Percentiles rank a stretch among this genome's conserved stretches.
Conservation (phyloP, 2,329 filamentous ascomycete genomes). For the Penicillium sp. region DNA sequence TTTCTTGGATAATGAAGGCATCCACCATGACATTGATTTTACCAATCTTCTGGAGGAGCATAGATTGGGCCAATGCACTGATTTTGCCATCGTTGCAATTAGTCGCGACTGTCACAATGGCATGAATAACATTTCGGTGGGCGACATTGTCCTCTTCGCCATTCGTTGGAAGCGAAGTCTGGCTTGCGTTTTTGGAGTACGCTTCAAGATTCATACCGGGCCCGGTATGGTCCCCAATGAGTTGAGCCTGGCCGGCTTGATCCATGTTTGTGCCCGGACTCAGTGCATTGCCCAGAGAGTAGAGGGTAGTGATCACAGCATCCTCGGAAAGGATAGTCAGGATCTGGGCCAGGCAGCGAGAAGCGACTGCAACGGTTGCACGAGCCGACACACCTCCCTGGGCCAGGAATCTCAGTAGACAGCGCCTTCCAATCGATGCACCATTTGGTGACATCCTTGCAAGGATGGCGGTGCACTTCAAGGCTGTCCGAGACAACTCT, state of each 20-base stretch:
- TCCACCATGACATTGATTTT: slow-evolving; percentile 79
- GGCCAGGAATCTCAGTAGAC: slow-evolving; percentile 82
- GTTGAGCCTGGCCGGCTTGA: slow-evolving; percentile 38
- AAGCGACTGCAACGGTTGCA: slow-evolving; percentile 69
- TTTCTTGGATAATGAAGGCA: slow-evolving; percentile 77
- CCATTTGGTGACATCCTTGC: slow-evolving; percentile 70
- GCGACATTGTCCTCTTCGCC: slow-evolving; percentile 75
- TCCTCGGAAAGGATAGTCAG: slow-evolving; percentile 83
- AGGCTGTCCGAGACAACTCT: slow-evolving; percentile 68
- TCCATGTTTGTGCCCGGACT: slow-evolving; percentile 63
- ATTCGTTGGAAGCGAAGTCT: slow-evolving; percentile 69
- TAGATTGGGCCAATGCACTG: slow-evolving; percentile 84
- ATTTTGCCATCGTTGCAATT: slow-evolving; percentile 85
- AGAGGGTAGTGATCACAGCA: slow-evolving; percentile 88
- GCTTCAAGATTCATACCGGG: slow-evolving; percentile 47
- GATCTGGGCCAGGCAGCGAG: slow-evolving; percentile 77
- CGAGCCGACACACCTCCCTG: slow-evolving; percentile 66
- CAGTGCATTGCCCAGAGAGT: slow-evolving; percentile 92
- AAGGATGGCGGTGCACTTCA: slow-evolving; percentile 77
- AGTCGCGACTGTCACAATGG: slow-evolving; percentile 84
- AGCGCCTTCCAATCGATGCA: slow-evolving; percentile 70
- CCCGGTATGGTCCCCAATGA: slow-evolving; percentile 40
- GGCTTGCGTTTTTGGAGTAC: slow-evolving; percentile 36
- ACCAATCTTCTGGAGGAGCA: slow-evolving; percentile 92
- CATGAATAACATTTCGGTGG: slow-evolving; percentile 87